Base-by-base conservation (phyloP, 176 grass and related monocot genomes). In the Thalia dealbata region DNA sequence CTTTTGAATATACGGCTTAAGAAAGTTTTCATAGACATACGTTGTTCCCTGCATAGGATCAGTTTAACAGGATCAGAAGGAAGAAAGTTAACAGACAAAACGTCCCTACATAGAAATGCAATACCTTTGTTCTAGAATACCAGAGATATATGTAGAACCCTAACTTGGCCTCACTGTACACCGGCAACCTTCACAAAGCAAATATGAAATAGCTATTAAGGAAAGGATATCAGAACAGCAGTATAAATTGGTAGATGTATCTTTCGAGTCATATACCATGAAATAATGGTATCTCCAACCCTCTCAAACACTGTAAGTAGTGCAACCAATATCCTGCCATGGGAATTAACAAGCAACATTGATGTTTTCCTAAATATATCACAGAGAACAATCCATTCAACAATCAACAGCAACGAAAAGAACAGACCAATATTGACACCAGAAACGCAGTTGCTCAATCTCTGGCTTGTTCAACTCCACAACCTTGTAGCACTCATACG, bases 341-440 rank as follows among this genome's bases (percentile, higher is more conserved):
- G 52, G 44, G 52, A 46, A 44, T 10, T 3, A 43, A 46, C 5
- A 72, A 22, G 15, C 29, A 72, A 50, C n/a, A n/a, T 18, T 4
- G 32, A 38, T 38, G 10, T 78, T 69, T 63, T 78, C 11, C 14
- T 10, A 21, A 69, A 68, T 0, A 68, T 32, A 45, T 43, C 6
- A 21, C 14, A 32, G 11, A 9, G 22, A 21, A 26, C 6, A 14
- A 30, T 64, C 38, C 2, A 67, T 56, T 64, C 23, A 71, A 15
- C 19, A n/a, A 43, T 64, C 23, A 71, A 15, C 19, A n/a, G n/a
- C 14, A 22, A 71, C 6, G 24, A 6, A 50, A 15, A 52, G 16
- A 43, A 91, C 67, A 30, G 56, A 96, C 92, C 92, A 96, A 78
- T 96, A 96, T 71, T 89, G 92, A 80, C 92, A 96, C 88, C 92